A percentile compares a stretch with the other conserved stretches of the same genome.
Conservation (phyloP, 495 filamentous ascomycete genomes). For the Penicillium dipodomyicola region DNA sequence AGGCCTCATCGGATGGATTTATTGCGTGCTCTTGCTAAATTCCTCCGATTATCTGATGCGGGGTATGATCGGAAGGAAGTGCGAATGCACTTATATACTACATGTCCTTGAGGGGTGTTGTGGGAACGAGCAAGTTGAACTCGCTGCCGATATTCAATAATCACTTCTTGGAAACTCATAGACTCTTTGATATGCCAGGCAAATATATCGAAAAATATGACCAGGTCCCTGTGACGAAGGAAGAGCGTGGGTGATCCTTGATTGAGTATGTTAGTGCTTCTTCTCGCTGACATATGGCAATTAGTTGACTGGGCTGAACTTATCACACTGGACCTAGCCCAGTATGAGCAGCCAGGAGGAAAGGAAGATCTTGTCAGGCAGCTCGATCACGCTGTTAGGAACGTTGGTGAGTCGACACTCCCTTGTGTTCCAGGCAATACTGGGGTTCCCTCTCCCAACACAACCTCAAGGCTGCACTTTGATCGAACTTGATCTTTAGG, state of each 20-base stretch:
- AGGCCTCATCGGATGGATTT: constrained; percentile 18
- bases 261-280: background rate
- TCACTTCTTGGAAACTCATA: background rate
- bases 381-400: constrained; percentile 55
- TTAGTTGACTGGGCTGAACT: constrained; percentile 56
- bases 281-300: constrained; percentile 4
- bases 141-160: background rate
- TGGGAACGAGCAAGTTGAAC: background rate
- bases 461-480: background rate
- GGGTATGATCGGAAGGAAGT: constrained; percentile 1
- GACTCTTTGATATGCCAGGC: constrained; percentile 36
- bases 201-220: constrained; percentile 45
- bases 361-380: constrained; percentile 54
- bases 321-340: constrained; percentile 52
- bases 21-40: constrained; percentile 37
- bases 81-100: background rate
- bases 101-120: background rate
- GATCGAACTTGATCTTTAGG: background rate
- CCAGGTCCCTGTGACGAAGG: constrained; percentile 49
- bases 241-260: constrained; percentile 34
- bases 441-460: background rate
- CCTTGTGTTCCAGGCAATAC: too few relatives aligned
- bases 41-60: constrained; percentile 1
- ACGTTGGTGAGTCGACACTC: constrained; percentile 42
- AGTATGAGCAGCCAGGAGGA: constrained; percentile 50